Evolutionary conservation across 495 filamentous ascomycete species (phyloP).

Genomic region (Neurospora sp.): DNA sequence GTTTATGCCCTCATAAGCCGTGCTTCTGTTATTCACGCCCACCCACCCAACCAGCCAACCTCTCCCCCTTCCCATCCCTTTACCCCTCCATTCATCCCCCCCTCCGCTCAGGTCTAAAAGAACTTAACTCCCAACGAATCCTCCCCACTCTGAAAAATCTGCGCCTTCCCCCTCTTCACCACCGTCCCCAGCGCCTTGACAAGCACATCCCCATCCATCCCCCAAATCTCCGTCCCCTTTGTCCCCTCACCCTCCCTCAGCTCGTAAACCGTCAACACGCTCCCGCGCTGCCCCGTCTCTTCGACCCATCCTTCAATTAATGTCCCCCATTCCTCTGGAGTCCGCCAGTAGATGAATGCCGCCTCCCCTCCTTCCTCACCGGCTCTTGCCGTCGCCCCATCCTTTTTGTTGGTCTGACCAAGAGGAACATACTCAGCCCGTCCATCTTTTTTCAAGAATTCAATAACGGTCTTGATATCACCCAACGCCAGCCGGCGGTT

Average conservation of each 20-base stretch:
- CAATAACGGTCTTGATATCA: slow-evolving; percentile 59
- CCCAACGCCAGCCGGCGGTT: slow-evolving; percentile 46
- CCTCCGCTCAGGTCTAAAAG: slow-evolving; percentile 43
- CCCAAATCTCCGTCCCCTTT: slow-evolving; percentile 41
- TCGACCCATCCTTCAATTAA: slow-evolving; percentile 39
- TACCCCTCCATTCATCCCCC: background rate
- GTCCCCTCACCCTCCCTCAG: slow-evolving; percentile 35
- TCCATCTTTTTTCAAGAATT: slow-evolving; percentile 60
- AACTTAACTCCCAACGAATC: slow-evolving; percentile 91
- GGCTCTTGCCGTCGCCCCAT: slow-evolving; percentile 38
- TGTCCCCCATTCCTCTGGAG: slow-evolving; percentile 39
- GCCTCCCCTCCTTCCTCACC: slow-evolving; percentile 6
- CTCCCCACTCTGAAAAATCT: slow-evolving; percentile 64
- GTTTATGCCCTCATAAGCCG: background rate
- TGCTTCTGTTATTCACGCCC: background rate
- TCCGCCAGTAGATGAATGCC: slow-evolving; percentile 37
- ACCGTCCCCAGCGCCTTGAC: slow-evolving; percentile 66
- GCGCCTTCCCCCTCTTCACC: slow-evolving; percentile 82
- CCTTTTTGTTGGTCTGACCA: slow-evolving; percentile 42
- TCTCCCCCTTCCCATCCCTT: background rate
- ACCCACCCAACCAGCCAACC: background rate
- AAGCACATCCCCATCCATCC: slow-evolving; percentile 73
- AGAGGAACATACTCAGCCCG: slow-evolving; percentile 57
- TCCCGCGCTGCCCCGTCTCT: slow-evolving; percentile 35
- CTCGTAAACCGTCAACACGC: slow-evolving; percentile 41